phyloP scores from a whole-genome alignment of 768 basidiomycete genomes.

The Exsudoporus frostii region DNA sequence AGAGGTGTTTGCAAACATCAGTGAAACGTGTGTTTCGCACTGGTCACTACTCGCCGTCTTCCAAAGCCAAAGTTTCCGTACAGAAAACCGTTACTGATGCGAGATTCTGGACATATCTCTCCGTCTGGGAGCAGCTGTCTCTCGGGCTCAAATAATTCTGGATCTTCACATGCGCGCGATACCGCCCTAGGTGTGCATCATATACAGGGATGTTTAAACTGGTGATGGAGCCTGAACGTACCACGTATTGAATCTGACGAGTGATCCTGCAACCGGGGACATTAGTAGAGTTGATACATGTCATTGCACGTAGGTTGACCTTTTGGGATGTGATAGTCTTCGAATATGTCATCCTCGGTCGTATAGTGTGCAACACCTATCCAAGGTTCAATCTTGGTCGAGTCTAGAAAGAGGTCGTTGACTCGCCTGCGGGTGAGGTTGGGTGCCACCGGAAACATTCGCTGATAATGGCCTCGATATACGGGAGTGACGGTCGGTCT shows the following conservation, averaged over 20 bases:
- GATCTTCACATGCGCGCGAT: neutral
- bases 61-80: conserved; percentile 1
- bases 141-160: neutral
- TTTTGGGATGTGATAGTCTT: neutral
- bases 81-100: neutral
- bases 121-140: neutral
- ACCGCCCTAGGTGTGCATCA: neutral
- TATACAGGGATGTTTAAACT: neutral
- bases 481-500: conserved; percentile 18
- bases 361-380: conserved; percentile 2
- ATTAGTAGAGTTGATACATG: neutral
- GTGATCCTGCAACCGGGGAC: neutral
- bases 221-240: neutral
- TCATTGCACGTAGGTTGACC: neutral
- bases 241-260: conserved; percentile 2
- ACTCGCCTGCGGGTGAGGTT: neutral
- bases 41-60: neutral
- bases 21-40: neutral
- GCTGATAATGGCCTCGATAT: conserved; percentile 14
- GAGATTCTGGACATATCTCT: neutral
- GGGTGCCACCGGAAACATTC: conserved; percentile 7
- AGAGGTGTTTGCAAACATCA: neutral
- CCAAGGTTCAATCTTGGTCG: neutral
- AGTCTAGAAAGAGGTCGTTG: no score
- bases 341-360: conserved; percentile 3